Evolutionary conservation across 1,139 yeast species (phyloP).

Genomic region (Suhomyces coccinellae): DNA sequence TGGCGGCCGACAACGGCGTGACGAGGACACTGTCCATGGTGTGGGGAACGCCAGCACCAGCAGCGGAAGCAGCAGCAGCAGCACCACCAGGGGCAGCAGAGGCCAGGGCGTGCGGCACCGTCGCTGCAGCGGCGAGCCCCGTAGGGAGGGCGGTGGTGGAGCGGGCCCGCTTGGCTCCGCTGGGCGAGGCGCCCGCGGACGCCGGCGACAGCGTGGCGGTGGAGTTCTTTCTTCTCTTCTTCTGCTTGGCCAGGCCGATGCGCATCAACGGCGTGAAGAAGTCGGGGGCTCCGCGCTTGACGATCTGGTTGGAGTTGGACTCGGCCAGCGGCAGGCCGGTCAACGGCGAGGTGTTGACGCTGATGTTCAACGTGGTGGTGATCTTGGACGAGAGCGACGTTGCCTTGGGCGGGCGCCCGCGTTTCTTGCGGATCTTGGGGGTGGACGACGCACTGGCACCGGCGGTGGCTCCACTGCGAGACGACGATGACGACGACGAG

Average conservation of each 20-base stretch:
- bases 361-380: conserved; percentile 46
- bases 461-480: neutral
- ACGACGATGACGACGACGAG: neutral
- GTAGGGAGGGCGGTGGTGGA: conserved; percentile 5
- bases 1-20: conserved; percentile 26
- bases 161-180: conserved; percentile 5
- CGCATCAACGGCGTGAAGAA: conserved; percentile 49
- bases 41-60: neutral
- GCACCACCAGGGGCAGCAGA: too few species aligned
- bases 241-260: conserved; percentile 33
- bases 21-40: conserved; percentile 16
- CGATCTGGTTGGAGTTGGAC: conserved; percentile 36
- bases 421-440: conserved; percentile 37
- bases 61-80: neutral
- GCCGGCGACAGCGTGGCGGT: neutral
- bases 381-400: conserved; percentile 41
- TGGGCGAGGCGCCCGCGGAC: conserved; percentile 11
- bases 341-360: conserved; percentile 36
- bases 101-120: too few species aligned
- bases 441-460: conserved; percentile 7
- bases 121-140: too few species aligned
- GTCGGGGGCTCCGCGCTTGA: conserved; percentile 48
- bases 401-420: conserved; percentile 53
- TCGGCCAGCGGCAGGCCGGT: conserved; percentile 29
- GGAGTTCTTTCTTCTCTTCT: conserved; percentile 18